Base-by-base conservation (phyloP, 148 eudicot species). In the Limonium bicolor region DNA sequence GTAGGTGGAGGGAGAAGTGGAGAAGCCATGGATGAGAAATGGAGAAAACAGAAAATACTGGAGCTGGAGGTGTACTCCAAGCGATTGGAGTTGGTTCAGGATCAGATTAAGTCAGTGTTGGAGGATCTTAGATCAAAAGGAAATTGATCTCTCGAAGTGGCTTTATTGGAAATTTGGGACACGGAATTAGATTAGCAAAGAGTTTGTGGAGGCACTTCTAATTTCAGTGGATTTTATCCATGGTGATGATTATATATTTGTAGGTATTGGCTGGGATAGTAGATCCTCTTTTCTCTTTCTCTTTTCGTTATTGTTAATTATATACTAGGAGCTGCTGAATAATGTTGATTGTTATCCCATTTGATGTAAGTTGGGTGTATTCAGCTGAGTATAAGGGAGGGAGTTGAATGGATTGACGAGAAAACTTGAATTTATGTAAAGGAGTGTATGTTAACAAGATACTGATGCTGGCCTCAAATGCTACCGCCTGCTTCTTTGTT, bases 51-150 rank as follows among this genome's bases (percentile, higher is more conserved):
- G 39, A 94, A 92, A 53, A 81, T 81, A 28, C 45, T 92, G 56
- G 99, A 92, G 63, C 64, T 92, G 64, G 99, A 92, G 62, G 94
- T 92, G 38, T 85, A 78, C 49, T 92, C 95, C 4, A 92, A 78
- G 80, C 68, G 99, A 37, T 66, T 92, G 59, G 94, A 78, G 49
- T 64, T 92, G 76, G 85, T 92, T 57, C 95, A 92, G 54, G 95
- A 85, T 52, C 88, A 85, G 62, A 76, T 92, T 42, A 85, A 82
- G 55, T 57, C 65, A 48, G 60, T 78, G 12, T 61, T 92, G 74
- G 69, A 69, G 61, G 99, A 92, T 65, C 83, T 92, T 28, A 78
- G 72, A 48, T 70, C 87, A 12, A 66, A 70, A 40, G 81, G 72
- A 28, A 70, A 64, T 59, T 77, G 74, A 63, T 31, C 23, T 18